Evolutionary conservation across 1,284 basidiomycete genomes (phyloP).

Genomic region (Melampsora americana): DNA sequence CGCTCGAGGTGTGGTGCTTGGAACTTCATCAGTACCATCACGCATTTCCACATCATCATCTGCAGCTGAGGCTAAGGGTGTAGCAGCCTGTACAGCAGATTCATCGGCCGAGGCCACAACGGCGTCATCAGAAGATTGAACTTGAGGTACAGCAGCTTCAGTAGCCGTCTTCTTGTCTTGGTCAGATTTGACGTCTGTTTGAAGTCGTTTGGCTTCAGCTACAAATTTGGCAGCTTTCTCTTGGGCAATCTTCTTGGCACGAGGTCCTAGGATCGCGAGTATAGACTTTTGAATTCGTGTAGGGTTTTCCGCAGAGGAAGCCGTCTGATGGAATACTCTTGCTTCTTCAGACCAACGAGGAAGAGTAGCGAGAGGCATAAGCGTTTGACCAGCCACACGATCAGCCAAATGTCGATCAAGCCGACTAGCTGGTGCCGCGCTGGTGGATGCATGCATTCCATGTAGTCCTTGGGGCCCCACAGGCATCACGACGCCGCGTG

Average conservation of each 20-base stretch:
- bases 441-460: not conserved
- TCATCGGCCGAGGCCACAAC: not conserved
- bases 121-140: constrained; percentile 12
- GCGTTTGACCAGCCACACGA: constrained; percentile 41
- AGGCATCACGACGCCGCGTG: constrained; percentile 39
- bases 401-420: constrained; percentile 43
- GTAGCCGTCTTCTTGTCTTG: not conserved
- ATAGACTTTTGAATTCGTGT: constrained; percentile 21
- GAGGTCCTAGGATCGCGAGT: constrained; percentile 15
- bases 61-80: not conserved
- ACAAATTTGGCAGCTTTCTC: constrained; percentile 23
- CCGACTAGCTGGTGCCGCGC: constrained; percentile 25
- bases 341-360: constrained; percentile 43
- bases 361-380: constrained; percentile 41
- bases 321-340: constrained; percentile 35
- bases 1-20: not conserved
- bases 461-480: constrained; percentile 40
- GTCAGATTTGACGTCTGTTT: not conserved
- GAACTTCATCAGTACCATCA: constrained; percentile 16
- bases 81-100: constrained; percentile 3
- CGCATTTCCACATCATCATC: constrained; percentile 40
- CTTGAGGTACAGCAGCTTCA: constrained; percentile 3
- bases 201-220: constrained; percentile 20
- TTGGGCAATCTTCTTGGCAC: constrained; percentile 27
- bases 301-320: constrained; percentile 35